Conservation (phyloP, 2,329 filamentous ascomycete genomes). For the Fusarium euwallaceae region DNA sequence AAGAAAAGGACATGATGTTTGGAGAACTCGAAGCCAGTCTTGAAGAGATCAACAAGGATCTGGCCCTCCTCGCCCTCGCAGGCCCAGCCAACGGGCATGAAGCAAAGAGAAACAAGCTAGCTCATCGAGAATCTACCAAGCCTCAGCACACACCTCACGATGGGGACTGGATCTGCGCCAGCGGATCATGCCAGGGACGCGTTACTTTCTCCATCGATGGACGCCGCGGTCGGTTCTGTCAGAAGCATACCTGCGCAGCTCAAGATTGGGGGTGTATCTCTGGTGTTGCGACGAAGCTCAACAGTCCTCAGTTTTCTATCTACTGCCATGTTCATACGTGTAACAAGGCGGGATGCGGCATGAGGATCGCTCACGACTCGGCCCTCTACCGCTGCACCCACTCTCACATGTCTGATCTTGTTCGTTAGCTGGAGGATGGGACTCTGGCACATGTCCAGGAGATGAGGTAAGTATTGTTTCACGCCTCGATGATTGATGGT, state of each 20-base stretch:
- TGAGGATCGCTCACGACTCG: neutral
- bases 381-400: neutral
- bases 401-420: neutral
- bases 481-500: neutral
- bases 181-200: neutral
- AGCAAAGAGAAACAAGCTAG: neutral
- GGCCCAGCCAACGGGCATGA: neutral
- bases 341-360: neutral
- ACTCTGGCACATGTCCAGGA: neutral
- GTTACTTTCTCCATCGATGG: slow-evolving; percentile 1
- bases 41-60: neutral
- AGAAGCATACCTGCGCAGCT: slow-evolving; percentile 36
- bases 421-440: neutral
- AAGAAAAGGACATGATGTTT: slow-evolving; percentile 5
- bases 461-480: neutral
- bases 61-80: neutral
- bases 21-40: neutral
- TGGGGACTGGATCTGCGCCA: slow-evolving; percentile 10
- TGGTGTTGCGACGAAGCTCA: slow-evolving; percentile 5
- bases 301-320: neutral
- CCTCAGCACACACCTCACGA: neutral
- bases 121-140: neutral
- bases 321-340: slow-evolving; percentile 31
- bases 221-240: slow-evolving; percentile 28
- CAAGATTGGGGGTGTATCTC: slow-evolving; percentile 24